phyloP scores from a whole-genome alignment of 2,329 filamentous ascomycete genomes.

The Pseudocercospora macadamiae region DNA sequence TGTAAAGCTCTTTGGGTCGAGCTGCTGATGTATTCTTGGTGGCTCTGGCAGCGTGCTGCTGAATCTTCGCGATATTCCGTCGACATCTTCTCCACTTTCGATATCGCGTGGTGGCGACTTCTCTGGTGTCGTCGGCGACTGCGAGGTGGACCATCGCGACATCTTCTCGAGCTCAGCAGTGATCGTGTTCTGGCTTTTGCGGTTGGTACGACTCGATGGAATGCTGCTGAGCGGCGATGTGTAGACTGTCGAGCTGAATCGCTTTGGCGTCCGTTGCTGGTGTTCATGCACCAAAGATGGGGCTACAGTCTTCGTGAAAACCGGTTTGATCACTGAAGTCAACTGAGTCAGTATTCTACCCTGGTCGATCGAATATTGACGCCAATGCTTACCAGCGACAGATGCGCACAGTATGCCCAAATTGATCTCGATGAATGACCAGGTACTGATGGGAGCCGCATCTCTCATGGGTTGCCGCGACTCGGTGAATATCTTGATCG shows the following conservation, averaged over 20 bases:
- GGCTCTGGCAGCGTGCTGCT: conserved; percentile 16
- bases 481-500: conserved; percentile 33
- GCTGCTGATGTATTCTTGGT: conserved; percentile 8
- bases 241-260: conserved; percentile 10
- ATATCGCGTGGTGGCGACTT: not conserved
- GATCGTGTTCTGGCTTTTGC: conserved; percentile 8
- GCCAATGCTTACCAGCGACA: conserved; percentile 26
- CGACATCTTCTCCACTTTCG: conserved; percentile 4
- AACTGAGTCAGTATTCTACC: not conserved
- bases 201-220: not conserved
- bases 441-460: conserved; percentile 34
- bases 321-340: conserved; percentile 22
- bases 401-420: conserved; percentile 38
- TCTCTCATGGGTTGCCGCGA: conserved; percentile 35
- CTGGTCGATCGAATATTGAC: not conserved
- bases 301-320: conserved; percentile 24
- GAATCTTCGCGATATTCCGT: conserved; percentile 12
- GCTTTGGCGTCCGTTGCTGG: not conserved
- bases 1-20: not conserved
- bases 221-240: conserved; percentile 1
- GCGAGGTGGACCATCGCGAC: conserved; percentile 12
- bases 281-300: conserved; percentile 14
- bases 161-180: conserved; percentile 16
- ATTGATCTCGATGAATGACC: conserved; percentile 40
- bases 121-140: not conserved